Base-by-base conservation (phyloP, 1,139 yeast species). In the Kurtzmaniella quercitrusa region DNA sequence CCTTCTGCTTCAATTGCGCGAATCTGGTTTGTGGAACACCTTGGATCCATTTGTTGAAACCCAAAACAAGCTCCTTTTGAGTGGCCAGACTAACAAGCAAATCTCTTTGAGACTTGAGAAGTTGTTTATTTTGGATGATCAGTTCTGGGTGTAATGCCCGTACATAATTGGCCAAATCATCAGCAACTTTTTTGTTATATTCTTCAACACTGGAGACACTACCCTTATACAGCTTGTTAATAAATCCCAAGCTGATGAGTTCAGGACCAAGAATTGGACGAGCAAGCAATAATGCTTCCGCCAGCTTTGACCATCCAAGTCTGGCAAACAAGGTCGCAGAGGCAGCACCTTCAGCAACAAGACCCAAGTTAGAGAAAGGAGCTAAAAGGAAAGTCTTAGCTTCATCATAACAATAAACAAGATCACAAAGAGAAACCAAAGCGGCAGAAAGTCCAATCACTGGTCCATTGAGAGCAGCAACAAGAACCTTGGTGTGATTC, bases 381-480 rank as follows among this genome's bases (percentile, higher is more conserved):
- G 85, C 75, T 58, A 84, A 73, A 47, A 85, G 51, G 61, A 71
- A 85, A 43, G 84, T 77, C 46, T 79, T 70, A 36, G 59, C 54
- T 46, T 78, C 82, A 50, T 83, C 80, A 54, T 70, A 75, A 18
- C 85, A 85, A 56, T 86, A 87, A 27, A 89, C 73, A 53, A 89
- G 73, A 62, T 89, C 97, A 60, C 88, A 82, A 48, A 85, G 69
- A 19, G 85, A 79, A 25, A 88, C 83, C 43, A 89, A 64, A 1
- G 91, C 90, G 3, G 94, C 81, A 38, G 82, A 69, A 48, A 89
- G 73, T 0, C 97, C 97, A 50, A 89, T 78, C 11, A 82, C 95
- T 0, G 96, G 96, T 1, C 97, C 96, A 56, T 89, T 89, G 48
- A 89, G 70, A 11, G 93, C 91, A 34, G 82, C 81, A 21, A 83